Percentiles rank a stretch among this genome's conserved stretches.
Conservation (phyloP, 1,284 basidiomycete species). For the Fomitopsis schrenkii region DNA sequence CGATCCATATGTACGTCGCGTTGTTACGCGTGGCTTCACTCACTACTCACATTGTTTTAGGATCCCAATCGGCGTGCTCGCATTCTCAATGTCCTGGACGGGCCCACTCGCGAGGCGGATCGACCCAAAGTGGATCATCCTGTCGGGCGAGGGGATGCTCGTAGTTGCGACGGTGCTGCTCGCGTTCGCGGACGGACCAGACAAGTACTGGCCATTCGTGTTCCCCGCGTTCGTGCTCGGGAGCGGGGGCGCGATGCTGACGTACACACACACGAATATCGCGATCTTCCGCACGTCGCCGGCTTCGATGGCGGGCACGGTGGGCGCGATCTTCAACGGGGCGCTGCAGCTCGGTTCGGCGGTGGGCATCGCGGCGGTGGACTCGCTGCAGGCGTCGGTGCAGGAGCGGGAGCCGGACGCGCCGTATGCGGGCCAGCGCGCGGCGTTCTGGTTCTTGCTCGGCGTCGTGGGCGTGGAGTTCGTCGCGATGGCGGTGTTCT, state of each 20-base stretch:
- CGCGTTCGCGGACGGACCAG: constrained; percentile 35
- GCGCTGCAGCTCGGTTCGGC: constrained; percentile 52
- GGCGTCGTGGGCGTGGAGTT: constrained; percentile 33
- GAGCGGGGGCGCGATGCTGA: constrained; percentile 33
- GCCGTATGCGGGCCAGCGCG: constrained; percentile 37
- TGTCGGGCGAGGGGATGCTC: constrained; percentile 34
- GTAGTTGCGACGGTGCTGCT: constrained; percentile 39
- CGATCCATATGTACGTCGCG: constrained; percentile 33
- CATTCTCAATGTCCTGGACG: constrained; percentile 34
- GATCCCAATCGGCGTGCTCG: constrained; percentile 38
- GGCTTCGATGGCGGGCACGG: constrained; percentile 43
- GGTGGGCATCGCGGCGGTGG: constrained; percentile 40
- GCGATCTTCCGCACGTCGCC: constrained; percentile 48
- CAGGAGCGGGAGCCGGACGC: constrained; percentile 27
- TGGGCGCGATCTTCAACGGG: constrained; percentile 53
- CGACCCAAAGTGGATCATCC: constrained; percentile 41
- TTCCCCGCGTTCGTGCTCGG: constrained; percentile 49
- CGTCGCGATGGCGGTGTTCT: constrained; percentile 35
- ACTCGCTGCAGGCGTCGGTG: constrained; percentile 45
- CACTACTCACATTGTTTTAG: constrained; percentile 17
- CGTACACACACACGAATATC: constrained; percentile 35
- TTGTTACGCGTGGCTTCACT: not conserved
- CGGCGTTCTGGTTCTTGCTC: constrained; percentile 47
- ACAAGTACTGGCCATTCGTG: constrained; percentile 41
- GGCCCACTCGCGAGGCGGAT: constrained; percentile 34